phyloP scores from a whole-genome alignment of 129 eudicot species.

The Artemisia argyi region DNA sequence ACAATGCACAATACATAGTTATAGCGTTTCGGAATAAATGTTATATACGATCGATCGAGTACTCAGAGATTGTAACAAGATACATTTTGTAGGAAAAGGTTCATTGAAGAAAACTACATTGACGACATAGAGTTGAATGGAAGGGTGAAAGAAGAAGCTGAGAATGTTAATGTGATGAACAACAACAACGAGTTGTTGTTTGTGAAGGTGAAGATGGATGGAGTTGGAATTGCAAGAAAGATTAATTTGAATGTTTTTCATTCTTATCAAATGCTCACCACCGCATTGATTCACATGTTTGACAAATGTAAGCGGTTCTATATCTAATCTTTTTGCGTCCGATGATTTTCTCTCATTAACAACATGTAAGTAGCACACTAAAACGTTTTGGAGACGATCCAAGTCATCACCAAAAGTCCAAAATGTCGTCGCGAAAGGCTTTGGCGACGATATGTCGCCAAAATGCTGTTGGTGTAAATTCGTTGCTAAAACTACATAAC shows the following conservation, averaged over 20 bases:
- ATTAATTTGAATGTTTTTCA: conserved; percentile 34
- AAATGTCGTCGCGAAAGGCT: too few species aligned
- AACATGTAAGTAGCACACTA: background rate
- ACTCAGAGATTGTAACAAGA: too few species aligned
- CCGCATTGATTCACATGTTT: conserved; percentile 36
- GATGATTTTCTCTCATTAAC: background rate
- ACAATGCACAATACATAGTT: too few species aligned
- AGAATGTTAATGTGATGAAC: conserved; percentile 20
- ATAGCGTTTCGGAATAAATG: too few species aligned
- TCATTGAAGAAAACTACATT: conserved; percentile 24
- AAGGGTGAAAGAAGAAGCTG: conserved; percentile 24
- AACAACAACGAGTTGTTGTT: conserved; percentile 31
- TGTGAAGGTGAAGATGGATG: conserved; percentile 45
- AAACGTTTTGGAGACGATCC: too few species aligned
- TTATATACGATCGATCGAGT: too few species aligned
- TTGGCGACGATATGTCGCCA: too few species aligned
- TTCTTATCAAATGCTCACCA: conserved; percentile 32
- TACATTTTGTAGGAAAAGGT: conserved; percentile 20
- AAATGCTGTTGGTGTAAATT: too few species aligned
- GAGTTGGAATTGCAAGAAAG: conserved; percentile 41
- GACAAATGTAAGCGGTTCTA: conserved; percentile 25
- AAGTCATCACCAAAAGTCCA: too few species aligned
- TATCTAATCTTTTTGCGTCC: background rate
- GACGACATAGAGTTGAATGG: conserved; percentile 20
- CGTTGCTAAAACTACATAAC: too few species aligned